Percentiles rank a stretch among this genome's conserved stretches.
Evolutionary conservation across 495 filamentous ascomycete genomes (phyloP).

Genomic region (Opeltia flavorubescens): DNA sequence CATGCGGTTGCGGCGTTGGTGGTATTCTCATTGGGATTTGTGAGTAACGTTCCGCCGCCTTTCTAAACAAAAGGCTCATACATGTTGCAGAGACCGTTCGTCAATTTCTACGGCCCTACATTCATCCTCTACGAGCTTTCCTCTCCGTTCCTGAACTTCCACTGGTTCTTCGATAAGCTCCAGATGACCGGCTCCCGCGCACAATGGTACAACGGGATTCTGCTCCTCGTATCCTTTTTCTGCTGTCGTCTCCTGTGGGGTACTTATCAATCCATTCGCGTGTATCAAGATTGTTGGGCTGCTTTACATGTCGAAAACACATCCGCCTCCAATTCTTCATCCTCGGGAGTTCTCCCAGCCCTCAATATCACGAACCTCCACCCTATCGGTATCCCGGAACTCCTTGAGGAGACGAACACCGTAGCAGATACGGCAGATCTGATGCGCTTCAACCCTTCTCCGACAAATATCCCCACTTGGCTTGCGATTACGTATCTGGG

Average conservation of each 20-base stretch:
- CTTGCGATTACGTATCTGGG: slow-evolving; percentile 60
- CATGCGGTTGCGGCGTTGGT: slow-evolving; percentile 75
- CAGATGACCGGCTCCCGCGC: slow-evolving; percentile 71
- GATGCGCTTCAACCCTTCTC: slow-evolving; percentile 33
- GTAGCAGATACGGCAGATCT: not conserved
- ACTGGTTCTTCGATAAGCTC: slow-evolving; percentile 99
- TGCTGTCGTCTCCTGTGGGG: slow-evolving; percentile 84
- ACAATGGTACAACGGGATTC: slow-evolving; percentile 80
- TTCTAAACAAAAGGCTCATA: not conserved
- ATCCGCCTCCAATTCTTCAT: not conserved
- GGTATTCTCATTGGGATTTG: slow-evolving; percentile 86
- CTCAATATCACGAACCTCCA: too few relatives aligned
- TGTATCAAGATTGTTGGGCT: slow-evolving; percentile 69
- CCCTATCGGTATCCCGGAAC: not conserved
- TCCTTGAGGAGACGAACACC: slow-evolving; percentile 1
- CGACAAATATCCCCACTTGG: slow-evolving; percentile 56
- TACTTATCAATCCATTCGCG: slow-evolving; percentile 59
- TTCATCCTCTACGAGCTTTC: slow-evolving; percentile 98
- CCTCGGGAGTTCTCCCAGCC: not conserved
- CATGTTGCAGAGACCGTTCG: slow-evolving; percentile 58
- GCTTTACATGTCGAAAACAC: slow-evolving; percentile 29
- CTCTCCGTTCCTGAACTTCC: slow-evolving; percentile 82
- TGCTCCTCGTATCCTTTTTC: slow-evolving; percentile 63
- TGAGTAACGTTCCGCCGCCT: slow-evolving; percentile 35
- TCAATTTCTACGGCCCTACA: slow-evolving; percentile 76